Evolutionary conservation across 768 basidiomycete species (phyloP), one percentile per base, ranked within the genome.

Genomic region (Plicaturopsis crispa): DNA sequence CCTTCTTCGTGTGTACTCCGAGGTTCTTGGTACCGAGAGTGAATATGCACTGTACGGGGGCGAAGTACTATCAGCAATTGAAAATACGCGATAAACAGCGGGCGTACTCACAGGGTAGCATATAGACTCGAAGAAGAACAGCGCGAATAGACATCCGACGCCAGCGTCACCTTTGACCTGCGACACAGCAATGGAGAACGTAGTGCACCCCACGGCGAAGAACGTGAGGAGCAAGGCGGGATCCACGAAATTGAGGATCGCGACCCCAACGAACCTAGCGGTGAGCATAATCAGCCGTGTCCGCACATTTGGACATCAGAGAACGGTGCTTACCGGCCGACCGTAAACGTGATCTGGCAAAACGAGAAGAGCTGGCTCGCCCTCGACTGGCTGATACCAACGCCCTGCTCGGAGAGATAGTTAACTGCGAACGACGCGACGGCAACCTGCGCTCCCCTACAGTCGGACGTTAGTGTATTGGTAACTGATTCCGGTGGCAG

Each of bases 121-220:
- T 42, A 84, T 83, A 21, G 79, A 81, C 57, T 84, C 82, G 53
- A 82, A 81, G 66, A 79, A 81, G 67, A 83, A 82, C 39, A 84
- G 58, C 39, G 64, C 52, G 50, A 80, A 84, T 24, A 84, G 53
- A 57, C 72, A 79, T 7, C 65, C 73, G 30, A 85, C 59, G 23
- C 75, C 83, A 4, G 68, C 60, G 37, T 62, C 60, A 11, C 81
- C 78, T 6, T 66, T 59, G 6, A 75, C 52, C 18, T 70, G 62
- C 7, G 75, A 65, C 33, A 73, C 61, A 35, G 70, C 58, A 40
- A 83, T 51, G 36, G 65, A 62, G 51, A 81, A 78, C 22, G 71
- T 32, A 26, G 60, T 65, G 52, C 78, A 82, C 20, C 57, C 54
- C 35, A 70, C 34, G 17, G 69, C 72, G 48, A 79, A 82, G 38